Evolutionary conservation across 2,329 filamentous ascomycete genomes (phyloP), one percentile per base, ranked within the genome.

Genomic region (Aureobasidium uvarum): DNA sequence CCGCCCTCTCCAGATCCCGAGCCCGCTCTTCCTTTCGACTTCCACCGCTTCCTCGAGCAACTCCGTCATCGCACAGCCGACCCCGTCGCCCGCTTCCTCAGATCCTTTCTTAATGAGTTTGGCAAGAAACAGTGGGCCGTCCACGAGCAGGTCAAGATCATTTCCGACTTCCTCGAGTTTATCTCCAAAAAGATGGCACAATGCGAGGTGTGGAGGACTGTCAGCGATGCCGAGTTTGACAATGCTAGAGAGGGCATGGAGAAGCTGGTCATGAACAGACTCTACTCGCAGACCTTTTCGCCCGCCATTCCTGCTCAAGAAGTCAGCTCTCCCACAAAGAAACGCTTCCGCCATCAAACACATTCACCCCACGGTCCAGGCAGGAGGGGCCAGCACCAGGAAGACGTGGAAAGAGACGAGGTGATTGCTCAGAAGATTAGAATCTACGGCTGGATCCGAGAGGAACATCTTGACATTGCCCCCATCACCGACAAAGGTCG

Each of bases 61-160:
- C 82, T 99, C 38, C 89, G 95, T 67, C 95, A 99, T 78, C 91
- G 94, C 70, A 96, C 96, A 66, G 96, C 95, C n/a, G 96, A 99
- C 72, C 95, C 96, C 0, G 94, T 99, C 2, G 96, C 96, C 5
- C 90, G 94, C 69, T 99, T 97, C 74, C 83, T 99, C 52, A 91
- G 96, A 69, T 98, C 95, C 0, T 99, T 99, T 72, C 80, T 99
- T 36, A 87, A 87, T 56, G 96, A 99, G 76, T 99, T 99, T 77
- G 91, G 88, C 41, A 99, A 98, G 80, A 91, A 93, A 71, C 95
- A 98, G 77, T 99, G 95, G 95, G 96, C 96, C 91, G 95, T 97
- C 7, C 95, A 99, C 75, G 95, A 99, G 78, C 95, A 99, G 77
- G 95, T 98, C 75, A 99, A 99, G 79, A 98, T 99, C 68, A 96